Base-by-base conservation (phyloP, 352 stramenopile species). In the Globisporangium solare region DNA sequence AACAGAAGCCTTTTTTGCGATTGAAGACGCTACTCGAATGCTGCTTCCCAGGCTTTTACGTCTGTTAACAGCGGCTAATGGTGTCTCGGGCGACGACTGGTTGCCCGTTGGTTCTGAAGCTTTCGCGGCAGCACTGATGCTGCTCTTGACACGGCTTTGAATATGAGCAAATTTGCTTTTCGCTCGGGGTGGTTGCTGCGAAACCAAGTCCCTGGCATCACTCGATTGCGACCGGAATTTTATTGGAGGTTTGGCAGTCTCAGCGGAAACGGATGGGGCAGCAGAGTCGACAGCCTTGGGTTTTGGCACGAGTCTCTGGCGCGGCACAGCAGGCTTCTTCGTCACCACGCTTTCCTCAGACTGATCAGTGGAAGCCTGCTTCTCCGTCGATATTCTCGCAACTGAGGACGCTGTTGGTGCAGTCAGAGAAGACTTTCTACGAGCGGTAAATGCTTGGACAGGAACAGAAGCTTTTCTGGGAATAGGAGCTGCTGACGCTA, bases 141-240 rank as follows among this genome's bases (percentile, higher is more conserved):
- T 24, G 24, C 14, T 47, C 13, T 47, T 55, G 13, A 47, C 50
- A 17, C 54, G 54, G 27, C 45, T 51, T 20, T 61, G 35, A 5
- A 42, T 45, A 8, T 40, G 39, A 40, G 32, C 35, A 14, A 48
- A 31, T 14, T 37, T 50, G 24, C 35, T 61, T 48, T 54, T 39
- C 47, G 48, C 39, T 61, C 55, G 14, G 2, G 27, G 10, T 35
- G 47, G 32, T 12, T 27, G 27, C 37, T 50, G 48, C n/a, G 18
- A 39, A 20, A 50, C 47, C 1, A 61, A 14, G 24, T 61, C 55
- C 11, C 55, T 51, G 12, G 55, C 54, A 27, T 61, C 55, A 12
- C 47, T 55, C 55, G 55, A 61, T 45, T 61, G 55, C 17, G 55
- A 54, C 0, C 55, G 55, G 24, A 51, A 47, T 47, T 61, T 61